Evolutionary conservation across 2,329 filamentous ascomycete genomes (phyloP).

Genomic region (Phyllosticta ampelicida): DNA sequence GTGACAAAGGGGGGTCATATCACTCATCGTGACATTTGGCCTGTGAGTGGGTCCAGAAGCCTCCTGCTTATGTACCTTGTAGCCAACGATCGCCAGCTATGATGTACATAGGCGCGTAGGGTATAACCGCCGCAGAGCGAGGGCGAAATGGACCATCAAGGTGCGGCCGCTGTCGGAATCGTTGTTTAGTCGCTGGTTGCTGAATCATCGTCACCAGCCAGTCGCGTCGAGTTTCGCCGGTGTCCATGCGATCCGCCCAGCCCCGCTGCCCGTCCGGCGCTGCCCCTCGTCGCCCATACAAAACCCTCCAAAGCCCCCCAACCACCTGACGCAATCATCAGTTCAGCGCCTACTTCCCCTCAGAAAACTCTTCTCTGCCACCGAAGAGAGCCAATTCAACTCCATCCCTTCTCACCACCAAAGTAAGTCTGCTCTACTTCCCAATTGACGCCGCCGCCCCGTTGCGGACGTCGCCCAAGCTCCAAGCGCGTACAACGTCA

Average conservation of each 20-base stretch:
- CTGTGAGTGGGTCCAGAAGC: neutral
- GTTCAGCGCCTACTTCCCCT: neutral
- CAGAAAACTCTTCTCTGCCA: neutral
- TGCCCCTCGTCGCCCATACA: neutral
- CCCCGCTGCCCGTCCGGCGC: neutral
- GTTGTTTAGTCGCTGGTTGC: neutral
- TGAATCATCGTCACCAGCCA: neutral
- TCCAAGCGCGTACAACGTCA: conserved; percentile 6
- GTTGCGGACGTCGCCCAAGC: neutral
- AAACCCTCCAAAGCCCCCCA: neutral
- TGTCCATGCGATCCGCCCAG: neutral
- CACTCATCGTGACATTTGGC: neutral
- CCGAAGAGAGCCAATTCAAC: neutral
- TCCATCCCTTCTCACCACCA: neutral
- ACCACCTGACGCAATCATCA: conserved; percentile 1
- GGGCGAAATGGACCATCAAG: neutral
- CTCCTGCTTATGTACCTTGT: neutral
- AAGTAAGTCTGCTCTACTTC: neutral
- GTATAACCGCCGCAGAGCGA: neutral
- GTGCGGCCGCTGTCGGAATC: neutral
- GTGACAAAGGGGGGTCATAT: too few relatives aligned
- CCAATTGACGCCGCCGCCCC: neutral
- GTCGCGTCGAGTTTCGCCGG: neutral
- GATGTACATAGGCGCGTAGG: neutral
- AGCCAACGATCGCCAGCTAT: neutral